Conservation (phyloP, 371 early-diverging fungal genomes). For the Rhizopus microsporus region DNA sequence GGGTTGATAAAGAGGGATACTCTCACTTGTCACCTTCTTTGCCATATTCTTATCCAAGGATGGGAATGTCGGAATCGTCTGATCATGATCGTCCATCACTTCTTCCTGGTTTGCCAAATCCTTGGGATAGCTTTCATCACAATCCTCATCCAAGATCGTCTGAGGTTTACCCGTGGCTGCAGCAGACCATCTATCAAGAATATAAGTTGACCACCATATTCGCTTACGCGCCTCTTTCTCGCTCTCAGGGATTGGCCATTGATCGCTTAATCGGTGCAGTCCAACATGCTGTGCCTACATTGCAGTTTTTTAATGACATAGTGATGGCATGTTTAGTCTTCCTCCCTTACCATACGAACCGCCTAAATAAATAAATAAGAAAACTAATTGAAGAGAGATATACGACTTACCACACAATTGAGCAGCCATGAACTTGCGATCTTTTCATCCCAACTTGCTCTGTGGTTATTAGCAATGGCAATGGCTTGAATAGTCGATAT, state of each 20-base stretch:
- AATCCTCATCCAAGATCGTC: constrained; percentile 54
- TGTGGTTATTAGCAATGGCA: constrained; percentile 43
- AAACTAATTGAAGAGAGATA: not conserved
- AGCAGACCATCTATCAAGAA: constrained; percentile 60
- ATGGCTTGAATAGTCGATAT: constrained; percentile 47
- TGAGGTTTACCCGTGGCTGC: constrained; percentile 58
- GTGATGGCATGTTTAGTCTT: not conserved
- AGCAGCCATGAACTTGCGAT: constrained; percentile 42
- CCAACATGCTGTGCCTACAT: constrained; percentile 66
- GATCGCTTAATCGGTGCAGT: constrained; percentile 59
- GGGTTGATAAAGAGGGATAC: constrained; percentile 48
- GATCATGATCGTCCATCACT: constrained; percentile 38
- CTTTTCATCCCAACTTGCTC: constrained; percentile 44
- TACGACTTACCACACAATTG: constrained; percentile 33
- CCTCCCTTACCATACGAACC: constrained; percentile 3
- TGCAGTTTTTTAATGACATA: not conserved
- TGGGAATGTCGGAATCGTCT: constrained; percentile 30
- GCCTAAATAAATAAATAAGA: constrained; percentile 1
- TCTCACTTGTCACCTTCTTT: constrained; percentile 33
- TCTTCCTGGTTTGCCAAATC: constrained; percentile 48
- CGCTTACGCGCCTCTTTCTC: constrained; percentile 64
- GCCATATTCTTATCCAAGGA: constrained; percentile 38
- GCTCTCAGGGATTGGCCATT: constrained; percentile 52
- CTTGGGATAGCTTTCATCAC: constrained; percentile 44
- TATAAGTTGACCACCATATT: constrained; percentile 68